Conservation (phyloP, 148 eudicot species). For the Linanthus parryae region DNA sequence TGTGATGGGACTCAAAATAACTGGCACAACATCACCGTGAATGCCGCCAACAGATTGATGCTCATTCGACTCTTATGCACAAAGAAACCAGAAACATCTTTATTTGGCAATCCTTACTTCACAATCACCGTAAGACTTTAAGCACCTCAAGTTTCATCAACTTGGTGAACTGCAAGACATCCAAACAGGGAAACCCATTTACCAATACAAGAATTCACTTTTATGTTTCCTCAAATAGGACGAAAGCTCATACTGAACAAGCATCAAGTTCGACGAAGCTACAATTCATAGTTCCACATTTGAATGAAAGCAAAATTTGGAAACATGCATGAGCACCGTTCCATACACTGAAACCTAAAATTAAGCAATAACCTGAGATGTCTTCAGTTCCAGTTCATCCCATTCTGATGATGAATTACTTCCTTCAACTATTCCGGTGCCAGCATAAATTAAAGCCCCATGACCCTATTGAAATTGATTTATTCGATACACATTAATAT, state of each 20-base stretch:
- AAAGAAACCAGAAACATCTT: constrained; percentile 12
- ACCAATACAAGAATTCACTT: neutral
- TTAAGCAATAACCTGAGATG: constrained; percentile 71
- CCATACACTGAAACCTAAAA: neutral
- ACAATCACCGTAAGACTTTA: constrained; percentile 20
- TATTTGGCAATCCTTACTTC: constrained; percentile 9
- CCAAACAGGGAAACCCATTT: neutral
- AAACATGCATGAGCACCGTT: neutral
- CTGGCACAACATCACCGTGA: too few relatives aligned
- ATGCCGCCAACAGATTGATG: too few relatives aligned
- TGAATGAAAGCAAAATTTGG: neutral
- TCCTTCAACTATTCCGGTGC: constrained; percentile 96
- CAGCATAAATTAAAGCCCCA: constrained; percentile 88
- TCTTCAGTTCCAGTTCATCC: constrained; percentile 94
- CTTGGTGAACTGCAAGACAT: constrained; percentile 63
- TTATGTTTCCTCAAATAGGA: neutral
- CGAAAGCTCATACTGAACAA: neutral
- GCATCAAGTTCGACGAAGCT: neutral
- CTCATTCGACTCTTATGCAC: too few relatives aligned
- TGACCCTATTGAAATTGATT: too few relatives aligned
- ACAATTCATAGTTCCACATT: neutral
- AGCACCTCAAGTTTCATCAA: constrained; percentile 61
- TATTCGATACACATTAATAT: too few relatives aligned
- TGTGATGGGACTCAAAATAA: too few relatives aligned
- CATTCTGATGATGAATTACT: constrained; percentile 80